Percentiles rank a stretch among this genome's conserved stretches.
Conservation (phyloP, 352 stramenopile species). For the Pythium sp. region DNA sequence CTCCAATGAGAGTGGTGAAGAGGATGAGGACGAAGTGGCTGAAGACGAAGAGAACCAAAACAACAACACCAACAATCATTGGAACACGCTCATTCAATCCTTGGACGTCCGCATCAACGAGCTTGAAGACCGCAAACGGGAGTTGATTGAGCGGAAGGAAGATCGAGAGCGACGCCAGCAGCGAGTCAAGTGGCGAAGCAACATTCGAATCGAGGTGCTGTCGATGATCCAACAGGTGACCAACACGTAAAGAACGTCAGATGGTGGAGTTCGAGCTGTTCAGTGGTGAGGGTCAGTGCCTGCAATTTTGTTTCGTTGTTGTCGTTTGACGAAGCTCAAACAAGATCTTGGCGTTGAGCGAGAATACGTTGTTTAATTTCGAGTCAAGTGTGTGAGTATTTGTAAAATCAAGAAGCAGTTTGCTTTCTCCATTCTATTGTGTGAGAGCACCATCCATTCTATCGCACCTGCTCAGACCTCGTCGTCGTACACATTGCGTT, state of each 20-base stretch:
- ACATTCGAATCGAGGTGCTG: slow-evolving; percentile 21
- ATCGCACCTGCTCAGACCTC: slow-evolving; percentile 43
- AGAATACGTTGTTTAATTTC: background rate
- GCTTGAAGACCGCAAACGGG: slow-evolving; percentile 40
- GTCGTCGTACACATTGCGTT: slow-evolving; percentile 81
- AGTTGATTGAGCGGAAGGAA: slow-evolving; percentile 52
- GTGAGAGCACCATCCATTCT: background rate
- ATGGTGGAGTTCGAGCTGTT: background rate
- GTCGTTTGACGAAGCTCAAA: background rate
- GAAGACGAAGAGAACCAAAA: slow-evolving; percentile 11
- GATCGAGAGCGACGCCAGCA: slow-evolving; percentile 35
- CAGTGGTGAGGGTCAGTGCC: background rate
- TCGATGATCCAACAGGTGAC: slow-evolving; percentile 11
- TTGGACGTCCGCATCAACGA: slow-evolving; percentile 37
- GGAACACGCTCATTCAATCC: slow-evolving; percentile 26
- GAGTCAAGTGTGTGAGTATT: background rate
- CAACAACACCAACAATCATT: background rate
- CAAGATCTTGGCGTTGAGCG: background rate
- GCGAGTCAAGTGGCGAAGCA: slow-evolving; percentile 23
- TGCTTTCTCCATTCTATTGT: background rate
- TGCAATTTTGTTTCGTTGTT: background rate
- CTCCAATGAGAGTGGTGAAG: slow-evolving; percentile 10
- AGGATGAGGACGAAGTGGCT: slow-evolving; percentile 23
- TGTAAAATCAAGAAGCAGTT: slow-evolving; percentile 5
- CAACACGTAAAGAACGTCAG: background rate